These are phyloP conservation scores for Tribonema minus DNA, from an alignment of 108 stramenopile genomes.

Conservation along the genomic window DNA sequence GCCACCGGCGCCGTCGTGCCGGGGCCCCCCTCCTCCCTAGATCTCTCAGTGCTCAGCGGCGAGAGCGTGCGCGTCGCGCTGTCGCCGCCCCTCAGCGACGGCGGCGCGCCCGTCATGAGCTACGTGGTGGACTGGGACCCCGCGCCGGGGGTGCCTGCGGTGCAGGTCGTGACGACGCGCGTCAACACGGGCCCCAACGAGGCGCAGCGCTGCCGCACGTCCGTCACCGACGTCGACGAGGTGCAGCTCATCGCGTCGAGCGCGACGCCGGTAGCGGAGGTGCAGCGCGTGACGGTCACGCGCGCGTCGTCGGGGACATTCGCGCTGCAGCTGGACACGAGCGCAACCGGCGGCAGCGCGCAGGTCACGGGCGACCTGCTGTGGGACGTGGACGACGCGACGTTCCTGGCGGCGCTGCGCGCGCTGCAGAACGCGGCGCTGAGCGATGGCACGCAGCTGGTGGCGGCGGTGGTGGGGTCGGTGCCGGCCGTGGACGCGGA, in stretches of 20 bases:
- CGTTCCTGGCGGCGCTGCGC: too few relatives aligned
- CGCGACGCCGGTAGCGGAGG: slow-evolving; percentile 63
- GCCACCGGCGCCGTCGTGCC: too few relatives aligned
- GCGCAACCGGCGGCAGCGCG: slow-evolving; percentile 51
- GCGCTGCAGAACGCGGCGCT: too few relatives aligned
- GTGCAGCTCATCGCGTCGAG: slow-evolving; percentile 63
- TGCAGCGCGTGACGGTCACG: background rate
- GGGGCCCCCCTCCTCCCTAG: too few relatives aligned
- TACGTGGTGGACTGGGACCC: slow-evolving; percentile 70
- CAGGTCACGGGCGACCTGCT: slow-evolving; percentile 49
- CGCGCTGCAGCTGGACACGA: slow-evolving; percentile 60
- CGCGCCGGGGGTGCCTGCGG: slow-evolving; percentile 65
- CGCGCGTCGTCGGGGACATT: slow-evolving; percentile 50
- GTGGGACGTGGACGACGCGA: slow-evolving; percentile 55
- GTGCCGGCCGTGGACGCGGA: too few relatives aligned
- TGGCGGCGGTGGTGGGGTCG: too few relatives aligned
- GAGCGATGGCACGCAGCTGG: too few relatives aligned
- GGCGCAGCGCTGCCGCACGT: slow-evolving; percentile 67
- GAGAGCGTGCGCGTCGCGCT: slow-evolving; percentile 14
- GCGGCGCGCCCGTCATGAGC: slow-evolving; percentile 21
- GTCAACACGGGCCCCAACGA: slow-evolving; percentile 73
- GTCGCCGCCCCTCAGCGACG: slow-evolving; percentile 29
- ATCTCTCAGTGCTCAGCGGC: slow-evolving; percentile 33
- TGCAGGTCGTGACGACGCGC: slow-evolving; percentile 65
- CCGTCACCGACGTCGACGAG: slow-evolving; percentile 62